Conservation (phyloP, 2,329 filamentous ascomycete genomes). For the Cyclaneusma minus region DNA sequence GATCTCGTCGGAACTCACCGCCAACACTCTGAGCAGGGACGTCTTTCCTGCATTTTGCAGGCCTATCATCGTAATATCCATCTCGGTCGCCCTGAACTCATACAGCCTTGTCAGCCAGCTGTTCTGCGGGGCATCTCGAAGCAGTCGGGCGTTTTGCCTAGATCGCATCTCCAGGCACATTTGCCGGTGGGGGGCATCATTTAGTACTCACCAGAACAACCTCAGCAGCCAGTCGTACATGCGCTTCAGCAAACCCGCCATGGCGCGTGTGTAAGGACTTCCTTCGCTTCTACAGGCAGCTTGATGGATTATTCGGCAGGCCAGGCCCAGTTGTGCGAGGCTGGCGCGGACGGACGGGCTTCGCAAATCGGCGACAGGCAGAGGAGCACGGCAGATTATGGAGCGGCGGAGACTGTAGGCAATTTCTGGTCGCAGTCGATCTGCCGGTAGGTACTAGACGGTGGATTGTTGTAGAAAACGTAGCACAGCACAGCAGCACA, state of each 20-base stretch:
- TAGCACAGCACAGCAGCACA: too few species aligned
- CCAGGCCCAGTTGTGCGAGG: not conserved
- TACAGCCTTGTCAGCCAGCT: constrained; percentile 8
- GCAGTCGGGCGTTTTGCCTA: constrained; percentile 2
- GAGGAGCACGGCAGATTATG: too few species aligned
- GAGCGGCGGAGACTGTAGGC: too few species aligned
- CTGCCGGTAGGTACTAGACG: too few species aligned
- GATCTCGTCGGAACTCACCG: constrained; percentile 48
- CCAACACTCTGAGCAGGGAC: constrained; percentile 79
- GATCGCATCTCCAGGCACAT: not conserved
- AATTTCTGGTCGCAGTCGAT: too few species aligned
- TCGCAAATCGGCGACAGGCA: too few species aligned
- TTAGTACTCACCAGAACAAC: constrained; percentile 72
- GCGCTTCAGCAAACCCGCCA: constrained; percentile 84
- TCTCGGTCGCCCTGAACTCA: constrained; percentile 74
- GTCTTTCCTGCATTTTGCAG: constrained; percentile 98
- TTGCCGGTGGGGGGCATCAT: not conserved
- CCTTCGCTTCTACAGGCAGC: constrained; percentile 1
- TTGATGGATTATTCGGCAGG: not conserved
- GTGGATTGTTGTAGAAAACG: too few species aligned
- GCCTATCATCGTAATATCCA: constrained; percentile 99
- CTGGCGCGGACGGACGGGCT: not conserved
- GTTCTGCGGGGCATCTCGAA: not conserved
- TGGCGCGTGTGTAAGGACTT: constrained; percentile 27
- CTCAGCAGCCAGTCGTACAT: constrained; percentile 98